phyloP scores from a whole-genome alignment of 2,329 filamentous ascomycete genomes.

The Botrytis sinoallii region DNA sequence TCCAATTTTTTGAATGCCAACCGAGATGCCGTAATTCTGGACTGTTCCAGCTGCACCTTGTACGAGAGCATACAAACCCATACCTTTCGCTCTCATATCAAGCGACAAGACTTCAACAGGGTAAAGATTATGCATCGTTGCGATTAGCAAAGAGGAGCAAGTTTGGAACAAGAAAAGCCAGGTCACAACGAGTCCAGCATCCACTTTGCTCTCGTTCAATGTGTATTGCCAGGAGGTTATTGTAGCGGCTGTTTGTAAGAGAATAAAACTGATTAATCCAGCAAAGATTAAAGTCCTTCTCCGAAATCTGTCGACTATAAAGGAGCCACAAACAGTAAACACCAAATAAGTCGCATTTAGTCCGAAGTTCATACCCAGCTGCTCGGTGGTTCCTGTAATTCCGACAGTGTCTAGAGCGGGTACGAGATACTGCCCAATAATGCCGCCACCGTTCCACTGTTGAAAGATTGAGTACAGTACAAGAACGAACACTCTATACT shows the following conservation, averaged over 20 bases:
- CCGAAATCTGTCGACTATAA: slow-evolving; percentile 28
- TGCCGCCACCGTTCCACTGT: slow-evolving; percentile 32
- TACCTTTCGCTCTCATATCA: slow-evolving; percentile 41
- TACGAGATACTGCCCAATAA: slow-evolving; percentile 32
- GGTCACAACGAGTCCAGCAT: slow-evolving; percentile 44
- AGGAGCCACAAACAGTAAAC: slow-evolving; percentile 26
- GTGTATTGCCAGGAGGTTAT: slow-evolving; percentile 48
- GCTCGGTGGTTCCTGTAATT: slow-evolving; percentile 22
- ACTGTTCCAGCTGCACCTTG: slow-evolving; percentile 34
- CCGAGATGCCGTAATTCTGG: slow-evolving; percentile 44
- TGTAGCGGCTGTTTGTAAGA: slow-evolving; percentile 45
- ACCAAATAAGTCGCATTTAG: slow-evolving; percentile 26
- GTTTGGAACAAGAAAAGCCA: slow-evolving; percentile 50
- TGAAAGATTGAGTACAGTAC: slow-evolving; percentile 42
- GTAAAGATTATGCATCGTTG: slow-evolving; percentile 40
- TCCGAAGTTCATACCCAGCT: slow-evolving; percentile 30
- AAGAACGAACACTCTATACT: slow-evolving; percentile 45
- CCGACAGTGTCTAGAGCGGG: slow-evolving; percentile 29
- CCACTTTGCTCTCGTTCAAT: slow-evolving; percentile 28
- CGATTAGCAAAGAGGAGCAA: slow-evolving; percentile 45
- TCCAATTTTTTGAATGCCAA: slow-evolving; percentile 46
- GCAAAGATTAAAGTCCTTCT: slow-evolving; percentile 45
- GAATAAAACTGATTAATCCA: slow-evolving; percentile 43
- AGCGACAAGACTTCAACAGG: slow-evolving; percentile 39
- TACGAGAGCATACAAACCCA: slow-evolving; percentile 34